These are phyloP conservation scores for Pichia nakasei DNA, from an alignment of 805 yeast genomes.

Conservation along the genomic window DNA sequence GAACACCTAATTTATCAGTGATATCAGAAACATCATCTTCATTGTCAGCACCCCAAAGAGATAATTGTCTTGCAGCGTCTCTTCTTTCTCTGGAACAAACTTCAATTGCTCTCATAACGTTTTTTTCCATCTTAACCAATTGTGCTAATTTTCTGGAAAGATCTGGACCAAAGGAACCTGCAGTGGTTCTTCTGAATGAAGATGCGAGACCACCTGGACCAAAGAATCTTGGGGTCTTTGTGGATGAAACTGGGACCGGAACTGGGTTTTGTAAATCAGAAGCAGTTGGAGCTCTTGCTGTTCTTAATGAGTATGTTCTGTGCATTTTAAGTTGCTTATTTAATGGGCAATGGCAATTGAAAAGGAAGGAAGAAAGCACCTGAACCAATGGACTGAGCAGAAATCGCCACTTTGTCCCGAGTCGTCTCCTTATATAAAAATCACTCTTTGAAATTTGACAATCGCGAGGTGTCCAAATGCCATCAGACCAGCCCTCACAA, in stretches of 20 bases:
- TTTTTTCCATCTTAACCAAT: constrained; percentile 74
- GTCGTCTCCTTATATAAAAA: no score
- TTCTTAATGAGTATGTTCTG: constrained; percentile 77
- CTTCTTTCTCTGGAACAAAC: constrained; percentile 69
- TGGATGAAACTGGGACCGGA: constrained; percentile 69
- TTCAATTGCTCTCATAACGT: constrained; percentile 71
- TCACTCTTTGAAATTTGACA: no score
- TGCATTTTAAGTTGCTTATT: constrained; percentile 40
- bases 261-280: constrained; percentile 74
- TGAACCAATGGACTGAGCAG: background rate
- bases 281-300: constrained; percentile 73
- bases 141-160: constrained; percentile 65
- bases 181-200: constrained; percentile 51
- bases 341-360: background rate
- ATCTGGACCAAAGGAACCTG: constrained; percentile 77
- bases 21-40: constrained; percentile 82
- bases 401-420: background rate
- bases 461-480: no score
- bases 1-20: constrained; percentile 79
- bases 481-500: no score
- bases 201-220: constrained; percentile 63
- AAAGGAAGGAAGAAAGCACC: background rate
- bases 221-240: constrained; percentile 57
- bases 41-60: constrained; percentile 81
- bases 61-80: constrained; percentile 74